These are phyloP conservation scores for Torulaspora maleeae DNA, from an alignment of 805 yeast species.

Conservation along the genomic window DNA sequence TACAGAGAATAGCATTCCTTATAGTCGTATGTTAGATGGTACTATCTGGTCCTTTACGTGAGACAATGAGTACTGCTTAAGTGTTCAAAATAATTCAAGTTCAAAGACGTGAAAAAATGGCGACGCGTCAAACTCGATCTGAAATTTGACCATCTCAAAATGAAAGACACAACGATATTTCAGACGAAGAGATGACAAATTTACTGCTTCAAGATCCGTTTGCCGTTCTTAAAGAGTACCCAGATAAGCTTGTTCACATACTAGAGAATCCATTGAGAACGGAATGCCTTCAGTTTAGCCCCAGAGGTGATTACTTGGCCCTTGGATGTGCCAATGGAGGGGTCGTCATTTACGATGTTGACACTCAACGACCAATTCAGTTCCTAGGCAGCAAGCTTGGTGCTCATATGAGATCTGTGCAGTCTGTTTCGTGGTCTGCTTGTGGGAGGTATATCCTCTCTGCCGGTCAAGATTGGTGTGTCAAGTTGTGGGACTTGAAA, in stretches of 20 bases:
- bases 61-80: not conserved
- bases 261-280: constrained; percentile 57
- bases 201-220: constrained; percentile 83
- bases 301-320: constrained; percentile 81
- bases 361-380: constrained; percentile 42
- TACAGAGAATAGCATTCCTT: constrained; percentile 7
- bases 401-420: constrained; percentile 69
- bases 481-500: constrained; percentile 73
- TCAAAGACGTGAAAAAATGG: constrained; percentile 5
- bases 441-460: constrained; percentile 67
- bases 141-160: not conserved
- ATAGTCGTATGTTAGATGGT: not conserved
- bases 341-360: constrained; percentile 67
- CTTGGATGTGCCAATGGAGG: constrained; percentile 73
- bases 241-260: constrained; percentile 74
- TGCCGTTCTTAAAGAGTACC: constrained; percentile 85
- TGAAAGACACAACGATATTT: not conserved
- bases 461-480: constrained; percentile 77
- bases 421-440: constrained; percentile 68
- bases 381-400: constrained; percentile 46
- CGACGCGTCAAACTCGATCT: constrained; percentile 10
- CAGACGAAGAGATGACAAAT: constrained; percentile 39
- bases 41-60: not conserved
- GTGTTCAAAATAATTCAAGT: not conserved
- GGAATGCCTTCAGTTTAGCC: constrained; percentile 62